Evolutionary conservation across 2,329 filamentous ascomycete genomes (phyloP).

Genomic region (Alternaria triticina): DNA sequence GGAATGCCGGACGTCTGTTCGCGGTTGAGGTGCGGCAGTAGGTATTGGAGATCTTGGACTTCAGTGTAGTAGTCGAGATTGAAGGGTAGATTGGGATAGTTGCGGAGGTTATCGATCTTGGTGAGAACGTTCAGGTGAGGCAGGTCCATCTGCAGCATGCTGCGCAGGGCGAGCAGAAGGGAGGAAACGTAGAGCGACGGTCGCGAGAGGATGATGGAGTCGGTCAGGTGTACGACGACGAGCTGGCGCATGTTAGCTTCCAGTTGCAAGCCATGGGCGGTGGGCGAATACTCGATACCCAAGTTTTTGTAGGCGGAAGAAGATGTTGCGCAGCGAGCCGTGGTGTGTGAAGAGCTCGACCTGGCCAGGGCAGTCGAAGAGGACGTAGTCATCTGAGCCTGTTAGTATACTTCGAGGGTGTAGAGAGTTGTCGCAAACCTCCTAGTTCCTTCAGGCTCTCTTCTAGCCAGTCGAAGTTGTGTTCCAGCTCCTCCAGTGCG

Average conservation of each 20-base stretch:
- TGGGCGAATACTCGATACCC: conserved; percentile 79
- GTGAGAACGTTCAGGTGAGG: conserved; percentile 95
- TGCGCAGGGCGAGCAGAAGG: conserved; percentile 86
- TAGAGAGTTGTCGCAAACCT: conserved; percentile 47
- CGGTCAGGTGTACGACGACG: conserved; percentile 90
- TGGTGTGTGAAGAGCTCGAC: conserved; percentile 98
- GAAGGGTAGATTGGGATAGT: conserved; percentile 87
- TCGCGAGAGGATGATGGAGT: conserved; percentile 90
- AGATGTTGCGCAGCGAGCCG: conserved; percentile 87
- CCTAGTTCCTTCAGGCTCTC: conserved; percentile 77
- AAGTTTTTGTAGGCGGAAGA: conserved; percentile 86
- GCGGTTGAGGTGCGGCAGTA: conserved; percentile 78
- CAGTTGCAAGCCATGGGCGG: conserved; percentile 23
- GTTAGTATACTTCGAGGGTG: conserved; percentile 13
- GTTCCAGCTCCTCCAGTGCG: conserved; percentile 91
- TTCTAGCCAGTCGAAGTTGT: conserved; percentile 92
- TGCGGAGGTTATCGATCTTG: conserved; percentile 92
- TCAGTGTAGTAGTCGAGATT: conserved; percentile 98
- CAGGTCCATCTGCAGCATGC: conserved; percentile 98
- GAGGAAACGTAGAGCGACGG: conserved; percentile 96
- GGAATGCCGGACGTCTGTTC: conserved; percentile 63
- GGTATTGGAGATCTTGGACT: conserved; percentile 87
- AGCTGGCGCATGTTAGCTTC: conserved; percentile 64
- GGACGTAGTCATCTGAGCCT: conserved; percentile 77
- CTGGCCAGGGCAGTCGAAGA: conserved; percentile 97